phyloP scores from a whole-genome alignment of 441 rosid genomes.

The Adansonia gregorii region DNA sequence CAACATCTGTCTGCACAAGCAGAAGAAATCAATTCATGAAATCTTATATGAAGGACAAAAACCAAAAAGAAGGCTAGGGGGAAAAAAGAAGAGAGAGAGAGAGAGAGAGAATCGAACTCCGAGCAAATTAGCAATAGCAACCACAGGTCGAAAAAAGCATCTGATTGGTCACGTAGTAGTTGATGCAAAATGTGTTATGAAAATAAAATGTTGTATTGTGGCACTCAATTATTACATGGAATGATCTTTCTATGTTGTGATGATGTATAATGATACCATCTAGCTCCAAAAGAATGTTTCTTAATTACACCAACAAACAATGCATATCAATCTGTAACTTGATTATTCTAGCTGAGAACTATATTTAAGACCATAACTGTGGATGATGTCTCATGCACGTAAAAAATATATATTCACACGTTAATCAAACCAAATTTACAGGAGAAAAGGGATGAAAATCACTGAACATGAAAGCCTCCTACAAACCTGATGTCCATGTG shows the following conservation, averaged over 20 bases:
- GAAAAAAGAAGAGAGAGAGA: not conserved
- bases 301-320: not conserved
- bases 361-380: not conserved
- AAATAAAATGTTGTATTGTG: not conserved
- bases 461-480: constrained; percentile 15
- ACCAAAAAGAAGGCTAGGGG: not conserved
- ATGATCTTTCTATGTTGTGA: constrained; percentile 25
- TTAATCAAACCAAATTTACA: constrained; percentile 16
- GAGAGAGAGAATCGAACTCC: not conserved
- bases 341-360: constrained; percentile 7
- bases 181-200: not conserved
- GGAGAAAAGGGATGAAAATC: constrained; percentile 1
- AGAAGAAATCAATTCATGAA: constrained; percentile 31
- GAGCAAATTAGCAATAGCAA: not conserved
- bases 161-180: not conserved
- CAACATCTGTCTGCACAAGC: constrained; percentile 59
- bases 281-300: not conserved
- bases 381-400: not conserved
- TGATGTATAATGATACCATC: not conserved
- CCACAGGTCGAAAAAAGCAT: not conserved
- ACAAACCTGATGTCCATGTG: constrained; percentile 78
- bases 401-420: not conserved
- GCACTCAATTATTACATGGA: not conserved
- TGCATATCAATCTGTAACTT: constrained; percentile 16
- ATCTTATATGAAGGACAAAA: not conserved